A percentile compares a stretch with the other conserved stretches of the same genome.
These are phyloP conservation scores for Rhizopus delemar DNA, from an alignment of 371 early-diverging fungal species.

Conservation along the genomic window DNA sequence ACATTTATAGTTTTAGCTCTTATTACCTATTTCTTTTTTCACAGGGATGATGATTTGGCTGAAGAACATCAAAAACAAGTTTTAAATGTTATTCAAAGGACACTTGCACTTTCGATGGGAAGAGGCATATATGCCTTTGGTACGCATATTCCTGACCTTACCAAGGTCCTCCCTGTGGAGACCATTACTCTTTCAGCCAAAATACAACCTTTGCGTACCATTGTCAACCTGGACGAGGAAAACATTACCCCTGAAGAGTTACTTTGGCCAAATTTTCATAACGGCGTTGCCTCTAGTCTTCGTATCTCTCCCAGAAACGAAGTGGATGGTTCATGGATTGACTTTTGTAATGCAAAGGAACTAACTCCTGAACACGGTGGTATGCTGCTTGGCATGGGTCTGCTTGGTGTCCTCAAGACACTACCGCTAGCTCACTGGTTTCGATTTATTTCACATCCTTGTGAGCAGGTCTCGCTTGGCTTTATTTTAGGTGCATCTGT, in stretches of 20 bases:
- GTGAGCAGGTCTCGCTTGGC: constrained; percentile 69
- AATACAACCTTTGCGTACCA: constrained; percentile 61
- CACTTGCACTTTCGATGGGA: constrained; percentile 69
- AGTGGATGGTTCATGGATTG: constrained; percentile 78
- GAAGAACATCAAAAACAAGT: constrained; percentile 57
- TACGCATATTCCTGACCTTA: constrained; percentile 54
- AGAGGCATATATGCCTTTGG: constrained; percentile 70
- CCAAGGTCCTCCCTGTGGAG: constrained; percentile 61
- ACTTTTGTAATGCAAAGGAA: constrained; percentile 63
- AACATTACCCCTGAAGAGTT: constrained; percentile 44
- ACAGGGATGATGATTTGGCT: constrained; percentile 50
- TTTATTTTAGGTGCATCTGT: constrained; percentile 76
- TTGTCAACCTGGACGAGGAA: constrained; percentile 54
- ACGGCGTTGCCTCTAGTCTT: constrained; percentile 82
- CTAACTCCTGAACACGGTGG: constrained; percentile 73
- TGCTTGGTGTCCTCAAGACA: constrained; percentile 72
- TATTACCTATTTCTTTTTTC: not conserved
- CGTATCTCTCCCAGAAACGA: constrained; percentile 61
- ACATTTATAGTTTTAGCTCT: too few species aligned
- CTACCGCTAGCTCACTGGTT: constrained; percentile 64
- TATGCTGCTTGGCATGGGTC: constrained; percentile 77
- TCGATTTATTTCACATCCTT: constrained; percentile 66
- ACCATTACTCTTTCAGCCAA: constrained; percentile 59
- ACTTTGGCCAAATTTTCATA: constrained; percentile 87
- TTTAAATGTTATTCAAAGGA: constrained; percentile 54